Evolutionary conservation across 345 rosid genomes (phyloP), one percentile per base, ranked within the genome.

Genomic region (Salix purpurea): DNA sequence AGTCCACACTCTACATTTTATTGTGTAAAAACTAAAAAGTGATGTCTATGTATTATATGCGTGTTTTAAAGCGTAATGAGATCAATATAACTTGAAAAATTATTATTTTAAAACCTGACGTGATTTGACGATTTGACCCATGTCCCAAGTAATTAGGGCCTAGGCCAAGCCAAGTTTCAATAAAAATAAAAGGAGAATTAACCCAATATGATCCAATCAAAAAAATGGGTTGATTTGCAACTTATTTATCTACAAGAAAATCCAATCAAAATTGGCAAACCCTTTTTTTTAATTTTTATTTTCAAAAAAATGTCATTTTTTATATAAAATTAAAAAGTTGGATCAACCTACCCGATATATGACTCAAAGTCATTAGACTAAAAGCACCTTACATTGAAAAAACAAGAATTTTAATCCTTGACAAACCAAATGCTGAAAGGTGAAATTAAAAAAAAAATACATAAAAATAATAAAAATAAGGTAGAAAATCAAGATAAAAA

Each of bases 141-240:
- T 1, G 12, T 2, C 12, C n/a, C 1, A 18, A 2, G 60, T 21
- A 0, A 54, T 54, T 10, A 0, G 2, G 4, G 8, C 4, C 1
- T 7, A 16, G 0, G 21, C 34, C 34, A 4, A 30, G 32, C 23
- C 4, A 0, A 6, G 60, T 54, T 18, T 54, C 3, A 7, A 7
- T 0, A 21, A 1, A 54, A 54, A 54, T 54, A 6, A 1, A 0
- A 6, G 4, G 24, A 7, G 0, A 54, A 54, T 54, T 21, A 5
- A 52, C 11, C 0, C 0, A 2, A 2, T 6, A 18, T 52, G 4
- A 21, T 54, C 32, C 32, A 30, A 0, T 0, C 1, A 54, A 54
- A 54, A 54, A n/a, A 54, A 1, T 0, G 21, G 0, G 1, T 54
- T 21, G 10, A 54, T 3, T 52, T 3, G 11, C 1, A 6, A 21